Evolutionary conservation across 768 basidiomycete species (phyloP).

Genomic region (Pleurotus tuber-regium): DNA sequence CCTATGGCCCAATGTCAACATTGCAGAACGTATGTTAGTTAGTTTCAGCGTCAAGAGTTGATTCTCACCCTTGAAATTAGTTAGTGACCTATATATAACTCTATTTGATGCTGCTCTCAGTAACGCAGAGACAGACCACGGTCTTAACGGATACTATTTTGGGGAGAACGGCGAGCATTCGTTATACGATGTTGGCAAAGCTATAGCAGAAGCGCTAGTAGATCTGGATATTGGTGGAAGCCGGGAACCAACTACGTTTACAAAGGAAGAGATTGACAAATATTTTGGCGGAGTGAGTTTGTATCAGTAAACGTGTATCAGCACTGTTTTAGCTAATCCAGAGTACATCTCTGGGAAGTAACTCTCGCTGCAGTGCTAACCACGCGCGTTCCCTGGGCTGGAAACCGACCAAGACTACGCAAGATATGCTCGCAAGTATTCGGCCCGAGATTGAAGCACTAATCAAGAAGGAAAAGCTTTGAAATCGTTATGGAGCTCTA

Average conservation of each 20-base stretch:
- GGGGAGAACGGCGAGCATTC: constrained; percentile 20
- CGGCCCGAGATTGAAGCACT: constrained; percentile 37
- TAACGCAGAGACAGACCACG: constrained; percentile 16
- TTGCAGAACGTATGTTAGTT: constrained; percentile 17
- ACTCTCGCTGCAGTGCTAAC: constrained; percentile 43
- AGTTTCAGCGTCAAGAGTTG: neutral
- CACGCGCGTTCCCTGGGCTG: constrained; percentile 46
- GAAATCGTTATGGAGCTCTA: no score
- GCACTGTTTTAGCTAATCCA: neutral
- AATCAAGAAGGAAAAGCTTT: neutral
- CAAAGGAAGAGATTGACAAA: constrained; percentile 17
- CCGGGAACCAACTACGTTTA: constrained; percentile 16
- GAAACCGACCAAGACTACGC: constrained; percentile 45
- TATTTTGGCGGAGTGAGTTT: constrained; percentile 11
- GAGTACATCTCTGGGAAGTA: constrained; percentile 29
- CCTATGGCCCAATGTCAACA: constrained; percentile 25
- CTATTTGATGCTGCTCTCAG: constrained; percentile 13
- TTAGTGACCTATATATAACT: constrained; percentile 17
- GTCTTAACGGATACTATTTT: constrained; percentile 23
- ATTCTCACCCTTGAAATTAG: neutral
- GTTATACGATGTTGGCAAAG: constrained; percentile 15
- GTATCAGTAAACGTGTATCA: neutral
- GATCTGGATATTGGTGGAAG: constrained; percentile 16
- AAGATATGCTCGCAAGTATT: constrained; percentile 50
- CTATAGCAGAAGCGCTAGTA: constrained; percentile 14